These are phyloP conservation scores for Boletus bicolor DNA, from an alignment of 768 basidiomycete genomes.

Conservation along the genomic window DNA sequence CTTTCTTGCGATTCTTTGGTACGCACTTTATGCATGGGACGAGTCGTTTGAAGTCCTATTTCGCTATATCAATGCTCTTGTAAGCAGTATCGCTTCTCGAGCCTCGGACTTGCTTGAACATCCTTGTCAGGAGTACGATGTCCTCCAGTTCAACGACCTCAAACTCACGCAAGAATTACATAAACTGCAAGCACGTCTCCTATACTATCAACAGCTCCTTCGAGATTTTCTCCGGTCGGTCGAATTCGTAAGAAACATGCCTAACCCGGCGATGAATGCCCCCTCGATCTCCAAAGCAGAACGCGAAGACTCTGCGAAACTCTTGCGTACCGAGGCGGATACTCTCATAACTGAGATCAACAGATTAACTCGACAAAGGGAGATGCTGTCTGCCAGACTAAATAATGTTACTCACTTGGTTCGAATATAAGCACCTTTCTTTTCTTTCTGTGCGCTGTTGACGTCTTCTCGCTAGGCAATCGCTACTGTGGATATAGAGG, in stretches of 20 bases:
- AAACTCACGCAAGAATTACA: slow-evolving; percentile 54
- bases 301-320: slow-evolving; percentile 27
- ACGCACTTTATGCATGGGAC: slow-evolving; percentile 60
- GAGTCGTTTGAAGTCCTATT: slow-evolving; percentile 52
- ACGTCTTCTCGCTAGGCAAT: slow-evolving; percentile 41
- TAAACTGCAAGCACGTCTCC: slow-evolving; percentile 50
- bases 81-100: slow-evolving; percentile 16
- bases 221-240: slow-evolving; percentile 53
- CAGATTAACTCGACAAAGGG: slow-evolving; percentile 36
- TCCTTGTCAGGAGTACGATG: slow-evolving; percentile 40
- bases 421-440: slow-evolving; percentile 1
- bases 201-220: slow-evolving; percentile 53
- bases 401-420: slow-evolving; percentile 27
- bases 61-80: slow-evolving; percentile 47
- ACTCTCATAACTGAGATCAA: slow-evolving; percentile 49
- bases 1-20: slow-evolving; percentile 49
- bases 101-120: not conserved
- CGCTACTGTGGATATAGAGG: slow-evolving; percentile 49
- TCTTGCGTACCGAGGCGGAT: slow-evolving; percentile 38
- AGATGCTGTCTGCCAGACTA: slow-evolving; percentile 22
- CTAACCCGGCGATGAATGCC: slow-evolving; percentile 46
- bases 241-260: slow-evolving; percentile 45
- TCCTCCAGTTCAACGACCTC: slow-evolving; percentile 40
- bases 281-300: slow-evolving; percentile 12
- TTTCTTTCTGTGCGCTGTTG: not conserved